phyloP scores from a whole-genome alignment of 2,329 filamentous ascomycete genomes.

The Dothistroma pini region DNA sequence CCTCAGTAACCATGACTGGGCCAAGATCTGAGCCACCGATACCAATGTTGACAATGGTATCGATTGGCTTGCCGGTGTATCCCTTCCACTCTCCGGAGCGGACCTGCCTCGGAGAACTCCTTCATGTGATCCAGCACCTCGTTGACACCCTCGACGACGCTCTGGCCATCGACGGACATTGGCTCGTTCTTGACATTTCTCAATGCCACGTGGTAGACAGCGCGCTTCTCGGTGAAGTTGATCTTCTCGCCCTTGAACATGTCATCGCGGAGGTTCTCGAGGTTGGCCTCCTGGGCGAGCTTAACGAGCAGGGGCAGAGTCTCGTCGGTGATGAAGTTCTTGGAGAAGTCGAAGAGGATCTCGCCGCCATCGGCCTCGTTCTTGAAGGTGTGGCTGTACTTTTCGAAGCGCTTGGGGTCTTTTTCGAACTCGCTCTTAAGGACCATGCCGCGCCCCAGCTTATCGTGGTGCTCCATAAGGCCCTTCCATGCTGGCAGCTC shows the following conservation, averaged over 20 bases:
- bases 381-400: slow-evolving; percentile 81
- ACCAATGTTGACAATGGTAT: slow-evolving; percentile 94
- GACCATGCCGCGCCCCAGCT: slow-evolving; percentile 81
- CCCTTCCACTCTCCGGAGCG: slow-evolving; percentile 96
- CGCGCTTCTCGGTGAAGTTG: slow-evolving; percentile 97
- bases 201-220: slow-evolving; percentile 92
- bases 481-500: slow-evolving; percentile 79
- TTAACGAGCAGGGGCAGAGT: slow-evolving; percentile 82
- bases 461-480: slow-evolving; percentile 86
- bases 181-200: slow-evolving; percentile 82
- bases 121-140: slow-evolving; percentile 94
- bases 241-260: slow-evolving; percentile 99
- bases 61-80: slow-evolving; percentile 94
- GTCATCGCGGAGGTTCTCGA: slow-evolving; percentile 91
- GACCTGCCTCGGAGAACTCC: slow-evolving; percentile 91
- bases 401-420: slow-evolving; percentile 82
- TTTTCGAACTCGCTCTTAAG: slow-evolving; percentile 90
- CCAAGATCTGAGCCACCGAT: slow-evolving; percentile 98
- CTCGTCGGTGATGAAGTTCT: slow-evolving; percentile 96
- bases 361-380: slow-evolving; percentile 75
- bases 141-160: slow-evolving; percentile 92
- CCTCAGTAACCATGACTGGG: slow-evolving; percentile 98
- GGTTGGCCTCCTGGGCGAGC: slow-evolving; percentile 83
- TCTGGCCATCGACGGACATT: slow-evolving; percentile 81
- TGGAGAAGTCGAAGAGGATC: slow-evolving; percentile 97